Conservation (phyloP, 2,329 filamentous ascomycete species). For the Pseudogymnoascus sp. region DNA sequence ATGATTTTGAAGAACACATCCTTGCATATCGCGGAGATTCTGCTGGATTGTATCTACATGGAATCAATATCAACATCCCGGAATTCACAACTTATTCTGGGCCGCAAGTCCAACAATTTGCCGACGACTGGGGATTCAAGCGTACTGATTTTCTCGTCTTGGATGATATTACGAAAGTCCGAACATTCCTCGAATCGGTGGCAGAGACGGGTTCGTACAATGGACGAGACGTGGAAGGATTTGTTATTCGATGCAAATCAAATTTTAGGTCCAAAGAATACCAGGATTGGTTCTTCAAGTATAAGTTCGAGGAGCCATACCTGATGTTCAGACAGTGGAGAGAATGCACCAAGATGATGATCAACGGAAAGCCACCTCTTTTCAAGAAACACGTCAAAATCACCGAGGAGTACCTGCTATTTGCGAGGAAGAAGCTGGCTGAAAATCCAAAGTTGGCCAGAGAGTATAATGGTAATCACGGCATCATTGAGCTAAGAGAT, state of each 20-base stretch:
- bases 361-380: slow-evolving; percentile 63
- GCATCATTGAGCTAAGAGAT: slow-evolving; percentile 84
- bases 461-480: slow-evolving; percentile 79
- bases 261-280: slow-evolving; percentile 48
- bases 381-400: slow-evolving; percentile 83
- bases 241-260: slow-evolving; percentile 82
- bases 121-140: slow-evolving; percentile 86
- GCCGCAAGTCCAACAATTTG: slow-evolving; percentile 77
- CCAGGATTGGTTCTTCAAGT: slow-evolving; percentile 99
- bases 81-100: slow-evolving; percentile 84
- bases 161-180: slow-evolving; percentile 66
- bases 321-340: slow-evolving; percentile 98
- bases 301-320: slow-evolving; percentile 98
- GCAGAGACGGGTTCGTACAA: slow-evolving; percentile 85
- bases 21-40: slow-evolving; percentile 75
- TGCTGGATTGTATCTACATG: slow-evolving; percentile 89
- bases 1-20: slow-evolving; percentile 94
- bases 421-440: slow-evolving; percentile 66
- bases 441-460: slow-evolving; percentile 60
- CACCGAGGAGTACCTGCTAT: slow-evolving; percentile 83
- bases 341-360: slow-evolving; percentile 88
- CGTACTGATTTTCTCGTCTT: slow-evolving; percentile 76
- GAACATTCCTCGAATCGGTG: slow-evolving; percentile 71
- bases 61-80: slow-evolving; percentile 91
- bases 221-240: slow-evolving; percentile 90